Base-by-base conservation (phyloP, 495 filamentous ascomycete genomes). In the Penicillium odoratum region DNA sequence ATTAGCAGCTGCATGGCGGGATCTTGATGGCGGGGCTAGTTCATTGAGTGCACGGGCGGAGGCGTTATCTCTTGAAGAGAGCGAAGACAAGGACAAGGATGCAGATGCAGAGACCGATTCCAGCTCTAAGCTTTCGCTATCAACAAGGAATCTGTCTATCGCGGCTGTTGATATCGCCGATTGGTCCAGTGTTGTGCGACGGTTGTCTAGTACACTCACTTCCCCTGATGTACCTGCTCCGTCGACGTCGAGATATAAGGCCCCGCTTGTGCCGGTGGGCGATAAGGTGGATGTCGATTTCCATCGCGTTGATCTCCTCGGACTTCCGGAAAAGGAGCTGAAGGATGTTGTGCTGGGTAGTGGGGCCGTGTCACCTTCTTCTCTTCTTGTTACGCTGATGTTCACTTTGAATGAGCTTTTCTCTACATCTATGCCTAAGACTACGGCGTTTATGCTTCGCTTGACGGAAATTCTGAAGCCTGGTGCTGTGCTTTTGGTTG, bases 331-430 rank as follows among this genome's bases (percentile, higher is more conserved):
- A 8, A 55, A 68, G 0, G 66, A 70, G 0, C 68, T 90, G 4
- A 45, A 63, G 10, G 50, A 63, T 9, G 42, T 85, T 1, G 54
- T 86, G 2, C 58, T 61, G 29, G 63, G 58, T 42, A 10, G 44
- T 28, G 57, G 64, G 9, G 55, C 43, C 2, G 15, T 55, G 43
- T 58, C 56, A 6, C 38, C 10, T 28, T 18, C 50, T 57, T 51
- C 80, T 71, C 46, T 60, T 71, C 78, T 98, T 0, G 77, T 94
- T 5, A 96, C 94, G 0, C 71, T 97, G 0, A 85, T 97, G 72
- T 98, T 97, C 79, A 96, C 93, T 0, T 83, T 97, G n/a, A 98
- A 97, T 70, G 94, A 98, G 73, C 87, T 98, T 4, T 97, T 96
- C 76, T 79, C 83, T 0, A 80, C 85, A 9, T 92, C 90, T 3